Conservation (phyloP, 169 alveolate species). For the Plasmodium adleri region DNA sequence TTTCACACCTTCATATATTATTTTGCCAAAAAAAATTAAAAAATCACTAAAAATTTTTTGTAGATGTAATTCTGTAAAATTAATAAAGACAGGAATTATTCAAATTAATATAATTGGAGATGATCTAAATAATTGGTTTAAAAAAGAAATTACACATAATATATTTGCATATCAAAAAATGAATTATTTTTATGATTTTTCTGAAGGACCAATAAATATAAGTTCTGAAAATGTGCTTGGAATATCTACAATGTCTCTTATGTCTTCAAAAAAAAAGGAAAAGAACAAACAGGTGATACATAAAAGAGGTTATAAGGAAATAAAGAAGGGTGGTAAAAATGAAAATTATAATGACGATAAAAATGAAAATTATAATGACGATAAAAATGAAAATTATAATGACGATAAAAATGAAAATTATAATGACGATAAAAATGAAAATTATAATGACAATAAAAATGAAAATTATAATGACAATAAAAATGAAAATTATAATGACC, state of each 20-base stretch:
- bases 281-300: no score
- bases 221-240: conserved; percentile 40
- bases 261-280: background rate
- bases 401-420: no score
- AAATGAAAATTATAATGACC: no score
- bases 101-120: conserved; percentile 59
- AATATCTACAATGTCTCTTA: background rate
- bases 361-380: no score
- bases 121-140: conserved; percentile 57
- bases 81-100: conserved; percentile 27
- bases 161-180: conserved; percentile 22
- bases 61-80: conserved; percentile 37
- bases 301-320: background rate
- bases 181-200: conserved; percentile 54
- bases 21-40: conserved; percentile 30
- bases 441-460: no score
- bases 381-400: no score
- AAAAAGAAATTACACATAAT: conserved; percentile 42
- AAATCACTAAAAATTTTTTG: conserved; percentile 57
- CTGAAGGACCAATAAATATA: conserved; percentile 40
- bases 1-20: conserved; percentile 64
- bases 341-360: no score
- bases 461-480: no score
- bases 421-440: no score
- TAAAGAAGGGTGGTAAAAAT: background rate